Evolutionary conservation across 2,329 filamentous ascomycete species (phyloP).

Genomic region (Exophiala alcalophila): DNA sequence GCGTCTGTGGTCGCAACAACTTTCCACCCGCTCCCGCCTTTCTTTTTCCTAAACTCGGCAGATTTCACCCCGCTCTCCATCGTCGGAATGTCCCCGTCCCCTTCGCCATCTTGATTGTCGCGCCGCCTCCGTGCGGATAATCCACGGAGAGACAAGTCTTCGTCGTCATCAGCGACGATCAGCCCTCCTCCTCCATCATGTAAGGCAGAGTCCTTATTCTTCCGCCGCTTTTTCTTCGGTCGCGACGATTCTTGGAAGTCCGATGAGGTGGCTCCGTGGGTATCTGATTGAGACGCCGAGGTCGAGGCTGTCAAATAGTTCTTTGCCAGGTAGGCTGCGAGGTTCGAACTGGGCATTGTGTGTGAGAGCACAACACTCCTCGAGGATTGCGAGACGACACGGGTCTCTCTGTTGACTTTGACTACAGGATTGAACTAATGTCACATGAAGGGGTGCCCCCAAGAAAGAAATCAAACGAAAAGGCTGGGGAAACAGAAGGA

Average conservation of each 20-base stretch:
- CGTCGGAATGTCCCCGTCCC: conserved; percentile 36
- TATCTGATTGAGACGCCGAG: conserved; percentile 35
- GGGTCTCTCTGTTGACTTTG: no score
- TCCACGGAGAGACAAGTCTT: conserved; percentile 32
- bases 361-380: no score
- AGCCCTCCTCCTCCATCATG: conserved; percentile 36
- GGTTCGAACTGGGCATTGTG: conserved; percentile 51
- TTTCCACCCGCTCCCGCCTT: conserved; percentile 68
- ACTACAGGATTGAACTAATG: no score
- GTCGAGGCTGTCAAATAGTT: conserved; percentile 77
- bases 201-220: conserved; percentile 45
- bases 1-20: conserved; percentile 42
- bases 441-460: no score
- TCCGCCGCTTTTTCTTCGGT: conserved; percentile 58
- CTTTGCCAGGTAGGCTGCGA: conserved; percentile 83
- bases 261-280: conserved; percentile 7
- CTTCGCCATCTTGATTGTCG: conserved; percentile 34
- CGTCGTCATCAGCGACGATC: conserved; percentile 43
- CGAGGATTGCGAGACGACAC: no score
- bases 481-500: no score
- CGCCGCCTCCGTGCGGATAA: conserved; percentile 16
- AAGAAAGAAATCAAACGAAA: no score
- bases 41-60: conserved; percentile 65
- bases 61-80: conserved; percentile 34
- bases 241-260: conserved; percentile 35